Percentiles rank a stretch among this genome's conserved stretches.
Evolutionary conservation across 768 basidiomycete species (phyloP).

Genomic region (Pisolithus microcarpus): DNA sequence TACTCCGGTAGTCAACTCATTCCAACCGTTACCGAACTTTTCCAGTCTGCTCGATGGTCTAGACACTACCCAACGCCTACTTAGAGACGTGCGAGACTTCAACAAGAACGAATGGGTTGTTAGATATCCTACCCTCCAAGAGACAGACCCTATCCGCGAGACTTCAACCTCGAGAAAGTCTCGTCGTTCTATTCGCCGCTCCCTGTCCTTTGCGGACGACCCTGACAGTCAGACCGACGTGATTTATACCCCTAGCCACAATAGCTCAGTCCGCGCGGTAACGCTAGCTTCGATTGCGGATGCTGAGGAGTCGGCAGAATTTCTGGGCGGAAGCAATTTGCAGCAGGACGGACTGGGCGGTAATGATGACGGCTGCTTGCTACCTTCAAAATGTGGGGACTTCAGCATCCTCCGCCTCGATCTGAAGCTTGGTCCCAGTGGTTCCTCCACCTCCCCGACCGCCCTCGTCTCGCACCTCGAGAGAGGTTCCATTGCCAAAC

Average conservation of each 20-base stretch:
- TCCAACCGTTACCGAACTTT: neutral
- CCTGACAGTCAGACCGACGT: conserved; percentile 63
- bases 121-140: conserved; percentile 72
- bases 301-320: conserved; percentile 27
- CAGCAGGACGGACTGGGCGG: conserved; percentile 18
- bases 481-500: conserved; percentile 85
- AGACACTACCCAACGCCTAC: conserved; percentile 58
- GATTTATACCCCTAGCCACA: conserved; percentile 43
- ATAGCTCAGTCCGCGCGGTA: conserved; percentile 48
- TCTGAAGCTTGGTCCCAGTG: conserved; percentile 79
- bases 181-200: conserved; percentile 49
- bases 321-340: conserved; percentile 10
- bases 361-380: conserved; percentile 27
- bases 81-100: conserved; percentile 68
- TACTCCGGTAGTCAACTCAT: neutral
- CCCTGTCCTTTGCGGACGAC: conserved; percentile 82
- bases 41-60: conserved; percentile 60
- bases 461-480: conserved; percentile 87
- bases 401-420: conserved; percentile 90
- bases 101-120: conserved; percentile 86
- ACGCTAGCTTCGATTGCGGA: conserved; percentile 52
- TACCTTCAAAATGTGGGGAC: conserved; percentile 44
- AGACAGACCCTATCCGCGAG: conserved; percentile 28
- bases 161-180: conserved; percentile 18
- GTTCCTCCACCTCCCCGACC: conserved; percentile 52